Conservation (phyloP, 345 rosid species). For the Murraya koenigii region DNA sequence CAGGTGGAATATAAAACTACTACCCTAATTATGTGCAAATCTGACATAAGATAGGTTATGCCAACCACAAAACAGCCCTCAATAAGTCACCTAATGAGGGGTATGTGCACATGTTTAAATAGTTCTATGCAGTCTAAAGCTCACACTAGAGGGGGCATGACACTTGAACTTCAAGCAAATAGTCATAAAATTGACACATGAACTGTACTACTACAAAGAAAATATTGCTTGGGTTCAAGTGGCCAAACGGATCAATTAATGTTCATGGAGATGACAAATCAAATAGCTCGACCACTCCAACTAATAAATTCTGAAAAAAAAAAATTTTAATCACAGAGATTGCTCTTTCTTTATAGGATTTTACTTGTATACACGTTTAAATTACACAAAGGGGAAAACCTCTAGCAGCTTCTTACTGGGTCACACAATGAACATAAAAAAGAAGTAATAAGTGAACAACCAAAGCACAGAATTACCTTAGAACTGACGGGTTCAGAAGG, state of each 20-base stretch:
- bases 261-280: not conserved
- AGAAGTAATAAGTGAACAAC: not conserved
- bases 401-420: not conserved
- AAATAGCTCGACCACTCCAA: not conserved
- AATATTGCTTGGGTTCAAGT: not conserved
- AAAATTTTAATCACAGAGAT: not conserved
- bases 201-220: not conserved
- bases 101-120: no score
- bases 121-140: no score
- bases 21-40: no score
- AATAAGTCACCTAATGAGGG: no score
- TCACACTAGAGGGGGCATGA: no score
- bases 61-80: no score
- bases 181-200: not conserved
- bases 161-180: not conserved
- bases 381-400: not conserved
- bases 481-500: conserved; percentile 41
- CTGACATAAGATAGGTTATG: no score
- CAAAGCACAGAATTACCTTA: conserved; percentile 29
- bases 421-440: not conserved
- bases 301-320: not conserved
- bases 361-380: not conserved
- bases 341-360: not conserved
- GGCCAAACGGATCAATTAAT: not conserved
- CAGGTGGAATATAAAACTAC: not conserved